These are phyloP conservation scores for Cucumis sativus DNA, from an alignment of 306 rosid genomes.

Conservation along the genomic window Cucumber_9930_V3 NC_026658.2:24540001-24540500, in stretches of 20 bases:
- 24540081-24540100: neutral
- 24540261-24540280: neutral
- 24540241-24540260: slow-evolving; percentile 9
- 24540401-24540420: neutral
- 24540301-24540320: neutral
- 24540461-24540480: neutral
- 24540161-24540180: neutral
- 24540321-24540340: neutral
- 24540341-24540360: neutral
- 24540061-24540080: neutral
- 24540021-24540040: neutral
- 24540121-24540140: neutral
- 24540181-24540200: slow-evolving; percentile 7
- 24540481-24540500: neutral
- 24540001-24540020: neutral
- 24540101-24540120: neutral
- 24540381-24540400: neutral
- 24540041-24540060: neutral
- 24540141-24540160: neutral
- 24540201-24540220: slow-evolving; percentile 7
- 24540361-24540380: neutral
- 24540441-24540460: neutral
- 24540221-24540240: slow-evolving; percentile 6
- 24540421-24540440: neutral
- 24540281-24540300: neutral